phyloP scores from a whole-genome alignment of 129 eudicot species.

The Kitagawia praeruptora region DNA sequence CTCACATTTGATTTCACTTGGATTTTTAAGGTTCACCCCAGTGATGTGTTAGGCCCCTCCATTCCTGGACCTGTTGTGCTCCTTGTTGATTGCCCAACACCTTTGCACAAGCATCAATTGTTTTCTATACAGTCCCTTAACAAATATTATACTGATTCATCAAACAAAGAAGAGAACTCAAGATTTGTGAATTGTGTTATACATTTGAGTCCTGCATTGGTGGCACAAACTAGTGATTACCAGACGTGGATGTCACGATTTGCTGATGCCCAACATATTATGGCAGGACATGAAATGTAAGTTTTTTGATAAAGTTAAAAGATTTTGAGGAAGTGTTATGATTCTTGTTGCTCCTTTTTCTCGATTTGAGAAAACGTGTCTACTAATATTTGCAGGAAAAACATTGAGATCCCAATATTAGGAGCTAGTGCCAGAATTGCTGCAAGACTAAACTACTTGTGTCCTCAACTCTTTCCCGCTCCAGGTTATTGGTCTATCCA shows the following conservation, averaged over 20 bases:
- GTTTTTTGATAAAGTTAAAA: conserved; percentile 11
- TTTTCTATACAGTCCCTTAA: conserved; percentile 39
- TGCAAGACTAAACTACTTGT: conserved; percentile 67
- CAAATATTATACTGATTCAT: conserved; percentile 38
- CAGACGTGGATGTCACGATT: conserved; percentile 79
- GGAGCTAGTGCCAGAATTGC: conserved; percentile 75
- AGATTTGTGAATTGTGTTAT: conserved; percentile 73
- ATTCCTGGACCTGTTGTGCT: conserved; percentile 81
- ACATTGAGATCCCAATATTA: conserved; percentile 68
- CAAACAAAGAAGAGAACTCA: conserved; percentile 30
- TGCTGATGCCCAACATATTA: conserved; percentile 60
- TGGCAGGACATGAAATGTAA: conserved; percentile 85
- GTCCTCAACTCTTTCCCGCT: conserved; percentile 93
- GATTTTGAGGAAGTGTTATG: not conserved
- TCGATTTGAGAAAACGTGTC: not conserved
- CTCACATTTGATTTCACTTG: not conserved
- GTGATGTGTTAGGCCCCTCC: conserved; percentile 79
- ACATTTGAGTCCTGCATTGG: conserved; percentile 59
- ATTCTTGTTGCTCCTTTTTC: not conserved
- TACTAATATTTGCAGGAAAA: conserved; percentile 48
- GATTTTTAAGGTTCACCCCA: conserved; percentile 69
- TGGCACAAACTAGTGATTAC: conserved; percentile 51
- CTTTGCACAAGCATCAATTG: conserved; percentile 49
- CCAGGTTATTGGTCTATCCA: conserved; percentile 85
- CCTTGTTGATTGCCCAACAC: conserved; percentile 85